These are phyloP conservation scores for Hanseniaspora osmophila DNA, from an alignment of 805 yeast species.

Conservation along the genomic window DNA sequence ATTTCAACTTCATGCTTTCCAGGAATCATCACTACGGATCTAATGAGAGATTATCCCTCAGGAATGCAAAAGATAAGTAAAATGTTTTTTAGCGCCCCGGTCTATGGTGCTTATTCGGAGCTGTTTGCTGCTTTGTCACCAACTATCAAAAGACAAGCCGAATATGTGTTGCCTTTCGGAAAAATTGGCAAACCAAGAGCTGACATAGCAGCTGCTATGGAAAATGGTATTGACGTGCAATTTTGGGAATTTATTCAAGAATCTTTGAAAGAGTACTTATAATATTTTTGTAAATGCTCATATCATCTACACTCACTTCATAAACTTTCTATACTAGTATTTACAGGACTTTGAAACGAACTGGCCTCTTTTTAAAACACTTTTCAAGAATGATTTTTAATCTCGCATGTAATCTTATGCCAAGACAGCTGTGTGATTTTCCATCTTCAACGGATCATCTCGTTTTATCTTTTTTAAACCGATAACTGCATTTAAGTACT, in stretches of 20 bases:
- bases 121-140: slow-evolving; percentile 26
- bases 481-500: no score
- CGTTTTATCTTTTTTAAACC: no score
- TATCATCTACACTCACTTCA: no score
- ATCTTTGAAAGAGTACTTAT: slow-evolving; percentile 6
- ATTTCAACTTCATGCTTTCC: slow-evolving; percentile 25
- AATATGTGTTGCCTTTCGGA: slow-evolving; percentile 26
- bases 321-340: no score
- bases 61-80: slow-evolving; percentile 5
- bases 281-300: background rate
- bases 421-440: no score
- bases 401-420: no score
- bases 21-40: slow-evolving; percentile 22
- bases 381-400: no score
- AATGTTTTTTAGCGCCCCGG: slow-evolving; percentile 11
- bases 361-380: no score
- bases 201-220: slow-evolving; percentile 15
- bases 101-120: slow-evolving; percentile 27
- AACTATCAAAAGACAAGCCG: slow-evolving; percentile 21
- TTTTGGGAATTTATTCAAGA: slow-evolving; percentile 17
- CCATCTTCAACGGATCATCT: no score
- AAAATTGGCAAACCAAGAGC: slow-evolving; percentile 18
- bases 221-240: slow-evolving; percentile 17
- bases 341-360: no score
- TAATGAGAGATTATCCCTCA: slow-evolving; percentile 17